phyloP scores from a whole-genome alignment of 2,329 filamentous ascomycete species.

The Aureobasidium subglaciale region DNA sequence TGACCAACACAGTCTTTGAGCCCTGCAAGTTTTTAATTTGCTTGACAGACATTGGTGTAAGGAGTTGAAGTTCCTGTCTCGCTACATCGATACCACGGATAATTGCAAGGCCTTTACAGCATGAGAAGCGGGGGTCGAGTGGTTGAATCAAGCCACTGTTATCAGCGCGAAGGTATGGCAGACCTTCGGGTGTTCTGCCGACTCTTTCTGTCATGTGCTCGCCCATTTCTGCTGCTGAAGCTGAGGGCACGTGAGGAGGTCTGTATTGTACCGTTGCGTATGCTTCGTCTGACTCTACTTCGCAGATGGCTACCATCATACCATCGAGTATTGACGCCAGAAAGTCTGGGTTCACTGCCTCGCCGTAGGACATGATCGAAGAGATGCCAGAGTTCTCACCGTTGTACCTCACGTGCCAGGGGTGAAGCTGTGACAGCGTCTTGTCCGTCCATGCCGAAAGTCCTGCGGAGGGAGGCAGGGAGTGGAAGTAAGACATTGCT shows the following conservation, averaged over 20 bases:
- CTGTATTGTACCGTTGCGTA: slow-evolving; percentile 8
- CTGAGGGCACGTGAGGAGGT: neutral
- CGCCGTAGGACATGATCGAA: slow-evolving; percentile 63
- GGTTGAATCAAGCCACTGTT: slow-evolving; percentile 39
- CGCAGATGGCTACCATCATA: slow-evolving; percentile 59
- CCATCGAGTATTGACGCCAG: slow-evolving; percentile 63
- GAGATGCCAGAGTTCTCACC: slow-evolving; percentile 47
- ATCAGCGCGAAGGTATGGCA: slow-evolving; percentile 57
- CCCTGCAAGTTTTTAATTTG: slow-evolving; percentile 29
- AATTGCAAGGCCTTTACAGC: slow-evolving; percentile 57
- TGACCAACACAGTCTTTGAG: slow-evolving; percentile 54
- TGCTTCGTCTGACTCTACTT: slow-evolving; percentile 43
- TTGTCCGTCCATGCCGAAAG: slow-evolving; percentile 42
- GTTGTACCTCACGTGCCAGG: slow-evolving; percentile 57
- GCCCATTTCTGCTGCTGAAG: neutral
- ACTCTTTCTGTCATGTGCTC: slow-evolving; percentile 25
- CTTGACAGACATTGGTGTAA: slow-evolving; percentile 51
- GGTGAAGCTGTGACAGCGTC: slow-evolving; percentile 51
- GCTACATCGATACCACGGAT: slow-evolving; percentile 60
- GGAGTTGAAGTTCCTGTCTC: slow-evolving; percentile 51
- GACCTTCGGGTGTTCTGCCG: slow-evolving; percentile 41
- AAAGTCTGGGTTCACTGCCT: slow-evolving; percentile 52
- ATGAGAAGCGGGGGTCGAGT: slow-evolving; percentile 54
- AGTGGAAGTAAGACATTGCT: slow-evolving; percentile 72
- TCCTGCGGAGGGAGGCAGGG: slow-evolving; percentile 18